phyloP scores from a whole-genome alignment of 352 stramenopile genomes.

The Phytophthora quininea region DNA sequence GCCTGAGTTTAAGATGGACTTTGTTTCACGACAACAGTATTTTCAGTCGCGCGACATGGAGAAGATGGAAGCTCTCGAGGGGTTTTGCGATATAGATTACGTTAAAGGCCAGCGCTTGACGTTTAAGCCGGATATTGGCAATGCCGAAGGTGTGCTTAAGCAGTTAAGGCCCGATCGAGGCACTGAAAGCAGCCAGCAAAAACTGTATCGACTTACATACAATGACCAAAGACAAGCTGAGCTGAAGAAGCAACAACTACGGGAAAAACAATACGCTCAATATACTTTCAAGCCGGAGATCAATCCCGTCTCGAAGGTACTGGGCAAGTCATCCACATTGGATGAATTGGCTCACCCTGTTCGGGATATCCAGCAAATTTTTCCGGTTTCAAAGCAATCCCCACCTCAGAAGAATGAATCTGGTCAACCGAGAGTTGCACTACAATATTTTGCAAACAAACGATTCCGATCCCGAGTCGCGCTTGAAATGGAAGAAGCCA shows the following conservation, averaged over 20 bases:
- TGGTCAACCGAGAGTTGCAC: slow-evolving; percentile 32
- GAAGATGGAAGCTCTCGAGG: slow-evolving; percentile 62
- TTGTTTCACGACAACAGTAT: slow-evolving; percentile 70
- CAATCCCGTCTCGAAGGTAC: slow-evolving; percentile 72
- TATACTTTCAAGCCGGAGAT: slow-evolving; percentile 82
- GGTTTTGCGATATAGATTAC: slow-evolving; percentile 40
- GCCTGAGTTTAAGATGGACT: slow-evolving; percentile 83
- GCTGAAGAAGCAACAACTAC: slow-evolving; percentile 62
- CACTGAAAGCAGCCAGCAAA: slow-evolving; percentile 58
- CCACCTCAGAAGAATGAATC: slow-evolving; percentile 13
- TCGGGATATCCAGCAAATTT: slow-evolving; percentile 22
- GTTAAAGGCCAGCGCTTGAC: slow-evolving; percentile 43
- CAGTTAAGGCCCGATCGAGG: slow-evolving; percentile 67
- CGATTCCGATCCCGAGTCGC: slow-evolving; percentile 72
- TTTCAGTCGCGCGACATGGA: slow-evolving; percentile 73
- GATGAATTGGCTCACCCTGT: slow-evolving; percentile 53
- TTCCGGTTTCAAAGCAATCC: slow-evolving; percentile 4
- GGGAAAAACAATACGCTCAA: slow-evolving; percentile 60
- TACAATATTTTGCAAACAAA: slow-evolving; percentile 71
- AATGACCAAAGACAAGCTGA: slow-evolving; percentile 63
- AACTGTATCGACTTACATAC: slow-evolving; percentile 75
- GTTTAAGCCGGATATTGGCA: slow-evolving; percentile 84
- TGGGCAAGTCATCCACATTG: slow-evolving; percentile 54
- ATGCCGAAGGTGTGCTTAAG: slow-evolving; percentile 68
- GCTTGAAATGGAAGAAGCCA: slow-evolving; percentile 68